Conservation (phyloP, 306 rosid species). For the Prosopis cineraria region DNA sequence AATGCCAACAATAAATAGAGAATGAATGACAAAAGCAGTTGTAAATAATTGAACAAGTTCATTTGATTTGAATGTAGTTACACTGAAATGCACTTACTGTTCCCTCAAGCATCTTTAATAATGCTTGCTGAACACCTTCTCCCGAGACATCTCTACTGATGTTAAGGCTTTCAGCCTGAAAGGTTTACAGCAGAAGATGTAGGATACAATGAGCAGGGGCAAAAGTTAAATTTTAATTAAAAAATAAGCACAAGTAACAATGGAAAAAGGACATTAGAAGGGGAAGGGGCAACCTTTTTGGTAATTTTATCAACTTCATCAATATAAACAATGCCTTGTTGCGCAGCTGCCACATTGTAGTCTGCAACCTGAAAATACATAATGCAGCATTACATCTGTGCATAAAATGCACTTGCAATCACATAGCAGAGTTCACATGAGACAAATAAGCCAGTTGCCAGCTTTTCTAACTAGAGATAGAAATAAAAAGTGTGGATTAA, state of each 20-base stretch:
- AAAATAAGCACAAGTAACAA: not conserved
- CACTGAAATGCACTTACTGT: constrained; percentile 65
- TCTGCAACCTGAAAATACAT: constrained; percentile 74
- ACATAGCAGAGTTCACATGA: not conserved
- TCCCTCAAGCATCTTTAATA: constrained; percentile 98
- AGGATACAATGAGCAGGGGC: constrained; percentile 3
- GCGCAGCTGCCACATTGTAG: constrained; percentile 94
- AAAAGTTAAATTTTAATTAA: constrained; percentile 15
- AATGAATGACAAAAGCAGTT: constrained; percentile 4
- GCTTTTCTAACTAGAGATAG: not conserved
- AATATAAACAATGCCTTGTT: constrained; percentile 96
- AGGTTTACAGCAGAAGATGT: constrained; percentile 36
- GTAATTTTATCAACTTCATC: constrained; percentile 99
- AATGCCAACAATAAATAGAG: constrained; percentile 36
- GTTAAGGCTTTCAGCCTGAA: constrained; percentile 94
- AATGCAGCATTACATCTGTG: not conserved
- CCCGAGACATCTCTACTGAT: constrained; percentile 99
- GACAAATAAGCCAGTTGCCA: not conserved
- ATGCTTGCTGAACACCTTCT: constrained; percentile 98
- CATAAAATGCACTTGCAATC: not conserved
- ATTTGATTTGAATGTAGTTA: constrained; percentile 12
- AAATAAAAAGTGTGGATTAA: not conserved
- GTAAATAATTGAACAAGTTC: not conserved
- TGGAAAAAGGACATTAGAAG: not conserved
- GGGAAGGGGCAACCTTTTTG: constrained; percentile 67